Conservation (phyloP, 139 green algal species). For the Chlorella sp. region DNA sequence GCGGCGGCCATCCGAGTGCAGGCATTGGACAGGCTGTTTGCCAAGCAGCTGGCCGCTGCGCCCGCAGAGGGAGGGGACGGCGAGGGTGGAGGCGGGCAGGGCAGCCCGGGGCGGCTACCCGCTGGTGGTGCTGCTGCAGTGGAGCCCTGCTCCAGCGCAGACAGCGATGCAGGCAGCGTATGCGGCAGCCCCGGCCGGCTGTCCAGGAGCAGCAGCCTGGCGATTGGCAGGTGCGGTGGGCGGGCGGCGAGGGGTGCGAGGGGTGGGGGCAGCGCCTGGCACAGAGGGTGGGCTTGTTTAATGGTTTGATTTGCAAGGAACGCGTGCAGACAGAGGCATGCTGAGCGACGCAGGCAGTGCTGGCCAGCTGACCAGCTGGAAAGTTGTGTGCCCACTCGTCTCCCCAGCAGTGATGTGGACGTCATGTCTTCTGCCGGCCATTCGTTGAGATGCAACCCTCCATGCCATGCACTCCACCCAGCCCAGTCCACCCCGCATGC, state of each 20-base stretch:
- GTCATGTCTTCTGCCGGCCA: neutral
- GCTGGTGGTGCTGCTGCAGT: no score
- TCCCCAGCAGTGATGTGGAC: no score
- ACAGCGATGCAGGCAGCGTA: neutral
- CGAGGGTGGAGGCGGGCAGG: neutral
- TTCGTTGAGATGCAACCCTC: no score
- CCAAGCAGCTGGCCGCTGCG: neutral
- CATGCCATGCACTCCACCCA: no score
- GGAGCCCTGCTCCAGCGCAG: neutral
- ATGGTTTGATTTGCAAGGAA: no score
- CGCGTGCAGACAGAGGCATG: no score
- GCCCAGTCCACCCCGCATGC: no score
- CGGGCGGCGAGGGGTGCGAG: neutral
- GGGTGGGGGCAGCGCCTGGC: neutral
- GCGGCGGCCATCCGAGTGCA: slow-evolving; percentile 2
- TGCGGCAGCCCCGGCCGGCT: neutral
- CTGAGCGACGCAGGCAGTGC: no score
- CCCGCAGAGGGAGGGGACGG: neutral
- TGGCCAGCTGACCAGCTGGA: no score
- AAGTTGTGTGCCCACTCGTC: no score
- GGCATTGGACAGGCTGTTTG: slow-evolving; percentile 33
- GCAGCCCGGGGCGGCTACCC: neutral
- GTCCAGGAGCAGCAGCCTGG: neutral
- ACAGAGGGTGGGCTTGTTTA: no score
- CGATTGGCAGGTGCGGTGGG: neutral